Evolutionary conservation across 2,329 filamentous ascomycete species (phyloP), one percentile per base, ranked within the genome.

Genomic region (Aspergillus latus): DNA sequence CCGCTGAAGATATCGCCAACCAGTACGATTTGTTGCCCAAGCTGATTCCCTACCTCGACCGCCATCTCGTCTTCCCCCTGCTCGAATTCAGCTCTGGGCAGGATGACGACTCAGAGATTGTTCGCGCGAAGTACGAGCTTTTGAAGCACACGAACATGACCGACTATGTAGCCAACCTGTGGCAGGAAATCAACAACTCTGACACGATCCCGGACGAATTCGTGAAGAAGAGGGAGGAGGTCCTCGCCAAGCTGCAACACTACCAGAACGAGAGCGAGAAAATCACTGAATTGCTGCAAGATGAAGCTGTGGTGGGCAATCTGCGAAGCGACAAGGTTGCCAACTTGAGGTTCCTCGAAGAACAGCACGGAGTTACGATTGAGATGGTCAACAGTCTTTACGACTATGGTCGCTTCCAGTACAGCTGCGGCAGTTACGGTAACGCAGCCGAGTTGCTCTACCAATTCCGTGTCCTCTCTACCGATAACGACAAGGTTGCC

Each of bases 71-170:
- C 72, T 99, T 96, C 80, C 94, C 94, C 64, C 85, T 99, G 62
- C 88, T 99, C 74, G 92, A 97, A 80, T 97, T 96, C 77, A 84
- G 89, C 69, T 87, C 87, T 70, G 87, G 88, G 72, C 87, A 96
- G 64, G 87, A 92, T 74, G 89, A 92, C 70, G 84, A 86, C 66
- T 84, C 82, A 68, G 87, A 92, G 74, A 87, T 96, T 68, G 88
- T 88, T 62, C 85, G 89, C 72, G 87, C 92, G 68, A 96, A 96
- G 78, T 96, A 93, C 76, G 88, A 93, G 78, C 86, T 99, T 57
- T 86, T 99, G 66, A 93, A 96, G 80, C 88, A 92, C 75, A 97
- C 94, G 70, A 97, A 97, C 82, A 99, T 99, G 94, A 94, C 89
- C 69, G 94, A 99, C 78, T 99, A 96, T 74, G 90, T 97, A 53